These are phyloP conservation scores for Tuber aestivum DNA, from an alignment of 495 filamentous ascomycete genomes.

Conservation along the genomic window DNA sequence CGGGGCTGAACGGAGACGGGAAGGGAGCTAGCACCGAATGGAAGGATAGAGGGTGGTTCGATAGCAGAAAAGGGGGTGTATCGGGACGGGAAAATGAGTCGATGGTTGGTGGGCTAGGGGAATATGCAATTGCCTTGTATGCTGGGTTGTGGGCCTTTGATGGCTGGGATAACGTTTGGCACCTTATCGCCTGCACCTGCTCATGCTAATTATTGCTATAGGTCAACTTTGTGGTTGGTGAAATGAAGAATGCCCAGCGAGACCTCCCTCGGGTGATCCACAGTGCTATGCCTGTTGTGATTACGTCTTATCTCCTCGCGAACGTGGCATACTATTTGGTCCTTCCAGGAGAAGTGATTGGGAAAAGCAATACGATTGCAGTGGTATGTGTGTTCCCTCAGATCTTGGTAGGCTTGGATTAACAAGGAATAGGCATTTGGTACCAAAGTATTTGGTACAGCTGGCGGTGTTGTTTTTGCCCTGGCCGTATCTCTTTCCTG, in stretches of 20 bases:
- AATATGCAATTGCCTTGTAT: slow-evolving; percentile 67
- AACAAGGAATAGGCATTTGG: slow-evolving; percentile 55
- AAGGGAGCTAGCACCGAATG: slow-evolving; percentile 69
- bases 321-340: slow-evolving; percentile 94
- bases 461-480: slow-evolving; percentile 77
- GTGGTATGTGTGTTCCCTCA: slow-evolving; percentile 52
- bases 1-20: slow-evolving; percentile 71
- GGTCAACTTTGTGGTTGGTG: slow-evolving; percentile 95
- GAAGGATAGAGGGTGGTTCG: slow-evolving; percentile 84
- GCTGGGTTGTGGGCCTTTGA: slow-evolving; percentile 97
- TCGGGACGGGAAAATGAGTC: slow-evolving; percentile 7
- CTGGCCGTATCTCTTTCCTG: slow-evolving; percentile 83
- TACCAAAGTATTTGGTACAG: slow-evolving; percentile 75
- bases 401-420: neutral
- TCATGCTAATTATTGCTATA: slow-evolving; percentile 43
- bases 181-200: slow-evolving; percentile 1
- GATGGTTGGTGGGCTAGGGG: slow-evolving; percentile 32
- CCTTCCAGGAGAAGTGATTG: slow-evolving; percentile 71
- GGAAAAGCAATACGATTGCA: slow-evolving; percentile 82
- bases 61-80: slow-evolving; percentile 47
- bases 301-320: slow-evolving; percentile 79
- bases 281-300: slow-evolving; percentile 93
- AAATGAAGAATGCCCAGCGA: slow-evolving; percentile 83
- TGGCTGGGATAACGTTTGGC: slow-evolving; percentile 87
- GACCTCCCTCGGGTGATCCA: slow-evolving; percentile 94